Evolutionary conservation across 23 red algal genomes (phyloP).

Genomic region (Agarophyton chilense): DNA sequence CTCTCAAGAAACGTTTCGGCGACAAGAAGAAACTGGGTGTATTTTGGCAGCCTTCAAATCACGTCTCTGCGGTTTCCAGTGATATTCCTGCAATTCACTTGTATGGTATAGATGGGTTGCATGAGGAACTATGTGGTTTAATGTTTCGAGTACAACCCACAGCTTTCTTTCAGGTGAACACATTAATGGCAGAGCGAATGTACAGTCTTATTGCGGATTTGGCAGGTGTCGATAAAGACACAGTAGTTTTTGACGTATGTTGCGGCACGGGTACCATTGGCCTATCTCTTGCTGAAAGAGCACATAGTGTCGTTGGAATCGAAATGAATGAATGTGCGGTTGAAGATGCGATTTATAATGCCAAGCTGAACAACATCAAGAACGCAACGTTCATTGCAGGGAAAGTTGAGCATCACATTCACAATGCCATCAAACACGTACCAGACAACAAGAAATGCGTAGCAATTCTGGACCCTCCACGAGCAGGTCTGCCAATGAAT

Average conservation of each 20-base stretch:
- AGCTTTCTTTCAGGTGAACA: slow-evolving; percentile 90
- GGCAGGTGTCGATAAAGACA: slow-evolving; percentile 43
- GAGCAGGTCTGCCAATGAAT: slow-evolving; percentile 72
- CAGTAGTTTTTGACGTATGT: slow-evolving; percentile 84
- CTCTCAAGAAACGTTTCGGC: slow-evolving; percentile 27
- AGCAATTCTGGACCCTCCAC: slow-evolving; percentile 83
- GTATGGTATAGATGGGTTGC: slow-evolving; percentile 22
- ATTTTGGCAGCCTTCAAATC: slow-evolving; percentile 57
- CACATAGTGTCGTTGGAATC: slow-evolving; percentile 80
- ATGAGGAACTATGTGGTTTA: slow-evolving; percentile 74
- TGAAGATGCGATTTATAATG: slow-evolving; percentile 79
- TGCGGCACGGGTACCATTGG: slow-evolving; percentile 93
- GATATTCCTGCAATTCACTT: slow-evolving; percentile 57
- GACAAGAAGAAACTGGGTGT: slow-evolving; percentile 27
- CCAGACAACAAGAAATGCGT: slow-evolving; percentile 36
- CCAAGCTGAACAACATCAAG: slow-evolving; percentile 59
- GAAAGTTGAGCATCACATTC: slow-evolving; percentile 64
- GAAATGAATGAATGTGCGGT: slow-evolving; percentile 81
- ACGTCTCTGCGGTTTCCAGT: slow-evolving; percentile 48
- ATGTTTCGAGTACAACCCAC: slow-evolving; percentile 72
- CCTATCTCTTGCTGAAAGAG: slow-evolving; percentile 71
- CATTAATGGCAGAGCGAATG: slow-evolving; percentile 81
- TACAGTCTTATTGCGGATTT: slow-evolving; percentile 60
- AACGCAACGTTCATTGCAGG: slow-evolving; percentile 80
- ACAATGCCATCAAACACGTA: slow-evolving; percentile 48